Percentiles rank a stretch among this genome's conserved stretches.
phyloP scores from a whole-genome alignment of 1,284 basidiomycete species.

The Cryptococcus depauperatus region DNA sequence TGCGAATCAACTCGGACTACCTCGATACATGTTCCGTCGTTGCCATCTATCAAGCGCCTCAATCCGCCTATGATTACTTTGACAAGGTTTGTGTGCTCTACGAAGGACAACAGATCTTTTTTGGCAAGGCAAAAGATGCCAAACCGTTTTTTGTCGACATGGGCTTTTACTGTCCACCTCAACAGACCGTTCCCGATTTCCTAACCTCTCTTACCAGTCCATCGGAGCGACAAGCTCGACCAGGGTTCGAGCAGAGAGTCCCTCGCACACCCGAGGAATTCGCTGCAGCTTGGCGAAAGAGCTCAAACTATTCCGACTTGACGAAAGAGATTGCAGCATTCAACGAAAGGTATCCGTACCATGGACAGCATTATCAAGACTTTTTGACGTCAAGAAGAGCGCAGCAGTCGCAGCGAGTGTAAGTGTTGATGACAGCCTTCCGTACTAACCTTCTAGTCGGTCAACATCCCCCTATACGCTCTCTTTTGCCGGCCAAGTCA shows the following conservation, averaged over 20 bases:
- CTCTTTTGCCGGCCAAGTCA: constrained; percentile 40
- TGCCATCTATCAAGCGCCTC: constrained; percentile 49
- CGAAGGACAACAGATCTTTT: constrained; percentile 74
- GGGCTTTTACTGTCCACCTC: constrained; percentile 56
- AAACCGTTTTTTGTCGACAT: constrained; percentile 68
- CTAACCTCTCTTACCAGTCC: constrained; percentile 55
- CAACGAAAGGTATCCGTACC: constrained; percentile 38
- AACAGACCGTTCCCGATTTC: constrained; percentile 51
- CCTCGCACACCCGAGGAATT: constrained; percentile 54
- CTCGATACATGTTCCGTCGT: constrained; percentile 38
- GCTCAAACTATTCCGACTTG: constrained; percentile 36
- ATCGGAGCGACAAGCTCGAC: constrained; percentile 51
- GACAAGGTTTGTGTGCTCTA: constrained; percentile 69
- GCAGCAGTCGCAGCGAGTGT: constrained; percentile 45
- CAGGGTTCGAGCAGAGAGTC: constrained; percentile 48
- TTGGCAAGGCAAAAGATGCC: constrained; percentile 62
- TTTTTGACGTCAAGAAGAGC: constrained; percentile 32
- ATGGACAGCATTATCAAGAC: constrained; percentile 36
- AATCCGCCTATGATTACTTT: constrained; percentile 51
- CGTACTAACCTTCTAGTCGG: constrained; percentile 5
- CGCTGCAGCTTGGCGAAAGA: constrained; percentile 36
- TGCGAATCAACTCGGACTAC: constrained; percentile 47
- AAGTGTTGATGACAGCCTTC: constrained; percentile 10
- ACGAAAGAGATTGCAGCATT: constrained; percentile 40
- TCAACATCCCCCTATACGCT: constrained; percentile 42